phyloP scores from a whole-genome alignment of 805 yeast genomes.

The Debaryomyces prosopidis region DNA sequence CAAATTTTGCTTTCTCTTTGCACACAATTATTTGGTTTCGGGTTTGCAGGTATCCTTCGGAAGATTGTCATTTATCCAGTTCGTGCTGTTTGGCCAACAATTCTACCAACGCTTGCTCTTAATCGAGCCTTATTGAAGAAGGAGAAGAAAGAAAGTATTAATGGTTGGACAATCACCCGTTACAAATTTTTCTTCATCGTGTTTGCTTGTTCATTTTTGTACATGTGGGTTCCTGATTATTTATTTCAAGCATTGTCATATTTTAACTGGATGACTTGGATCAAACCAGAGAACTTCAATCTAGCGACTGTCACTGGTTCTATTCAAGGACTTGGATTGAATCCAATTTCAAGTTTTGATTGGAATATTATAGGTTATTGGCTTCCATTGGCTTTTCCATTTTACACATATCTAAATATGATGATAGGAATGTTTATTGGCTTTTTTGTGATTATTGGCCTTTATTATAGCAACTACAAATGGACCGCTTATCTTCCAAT shows the following conservation, averaged over 20 bases:
- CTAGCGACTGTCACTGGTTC: constrained; percentile 49
- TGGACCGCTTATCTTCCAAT: constrained; percentile 32
- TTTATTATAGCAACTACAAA: constrained; percentile 26
- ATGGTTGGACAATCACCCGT: constrained; percentile 33
- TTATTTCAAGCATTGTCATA: constrained; percentile 38
- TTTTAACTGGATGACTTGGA: constrained; percentile 59
- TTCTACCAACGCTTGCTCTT: constrained; percentile 29
- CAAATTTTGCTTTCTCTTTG: constrained; percentile 20
- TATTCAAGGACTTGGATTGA: constrained; percentile 46
- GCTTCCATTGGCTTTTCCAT: constrained; percentile 20
- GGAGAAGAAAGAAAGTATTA: constrained; percentile 26
- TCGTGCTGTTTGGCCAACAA: constrained; percentile 53
- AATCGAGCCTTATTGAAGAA: constrained; percentile 23
- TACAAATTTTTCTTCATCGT: constrained; percentile 25
- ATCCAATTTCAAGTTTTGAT: constrained; percentile 46
- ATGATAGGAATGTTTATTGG: constrained; percentile 24
- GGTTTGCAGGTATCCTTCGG: constrained; percentile 29
- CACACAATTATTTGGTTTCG: constrained; percentile 30
- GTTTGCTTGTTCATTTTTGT: constrained; percentile 28
- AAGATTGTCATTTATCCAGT: constrained; percentile 49
- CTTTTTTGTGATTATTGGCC: constrained; percentile 24
- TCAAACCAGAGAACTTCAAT: constrained; percentile 47
- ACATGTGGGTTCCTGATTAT: constrained; percentile 47
- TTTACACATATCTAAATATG: constrained; percentile 22
- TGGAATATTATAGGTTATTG: constrained; percentile 22